A percentile compares a stretch with the other conserved stretches of the same genome.
phyloP scores from a whole-genome alignment of 305 asterid genomes.

The Ruellia speciosa region DNA sequence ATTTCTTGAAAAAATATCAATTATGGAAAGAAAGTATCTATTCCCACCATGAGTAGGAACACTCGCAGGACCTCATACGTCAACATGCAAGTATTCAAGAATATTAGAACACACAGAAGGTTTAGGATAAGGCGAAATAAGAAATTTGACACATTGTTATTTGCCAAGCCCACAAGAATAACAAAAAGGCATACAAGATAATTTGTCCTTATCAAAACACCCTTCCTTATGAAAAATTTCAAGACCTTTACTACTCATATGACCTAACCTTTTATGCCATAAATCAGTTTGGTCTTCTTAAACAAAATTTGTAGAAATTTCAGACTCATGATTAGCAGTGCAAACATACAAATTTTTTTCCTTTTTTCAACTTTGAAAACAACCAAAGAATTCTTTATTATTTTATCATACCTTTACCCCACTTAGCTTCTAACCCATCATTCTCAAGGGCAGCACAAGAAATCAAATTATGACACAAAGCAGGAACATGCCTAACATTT shows the following conservation, averaged over 20 bases:
- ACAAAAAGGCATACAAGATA: neutral
- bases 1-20: neutral
- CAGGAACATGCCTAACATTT: neutral
- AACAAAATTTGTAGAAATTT: neutral
- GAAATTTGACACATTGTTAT: neutral
- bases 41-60: neutral
- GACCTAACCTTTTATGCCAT: neutral
- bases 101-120: neutral
- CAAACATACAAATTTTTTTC: neutral
- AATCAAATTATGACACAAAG: neutral
- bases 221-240: neutral
- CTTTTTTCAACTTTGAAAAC: neutral
- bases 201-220: neutral
- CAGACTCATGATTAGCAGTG: neutral
- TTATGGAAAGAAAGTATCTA: neutral
- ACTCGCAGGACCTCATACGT: neutral
- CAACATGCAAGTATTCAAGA: neutral
- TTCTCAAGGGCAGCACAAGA: slow-evolving; percentile 1
- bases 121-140: neutral
- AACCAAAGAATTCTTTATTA: neutral
- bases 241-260: neutral
- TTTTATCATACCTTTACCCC: neutral
- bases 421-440: neutral
- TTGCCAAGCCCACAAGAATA: neutral
- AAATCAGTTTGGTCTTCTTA: neutral